phyloP scores from a whole-genome alignment of 345 rosid genomes.

The Eutrema yunnanense region DNA sequence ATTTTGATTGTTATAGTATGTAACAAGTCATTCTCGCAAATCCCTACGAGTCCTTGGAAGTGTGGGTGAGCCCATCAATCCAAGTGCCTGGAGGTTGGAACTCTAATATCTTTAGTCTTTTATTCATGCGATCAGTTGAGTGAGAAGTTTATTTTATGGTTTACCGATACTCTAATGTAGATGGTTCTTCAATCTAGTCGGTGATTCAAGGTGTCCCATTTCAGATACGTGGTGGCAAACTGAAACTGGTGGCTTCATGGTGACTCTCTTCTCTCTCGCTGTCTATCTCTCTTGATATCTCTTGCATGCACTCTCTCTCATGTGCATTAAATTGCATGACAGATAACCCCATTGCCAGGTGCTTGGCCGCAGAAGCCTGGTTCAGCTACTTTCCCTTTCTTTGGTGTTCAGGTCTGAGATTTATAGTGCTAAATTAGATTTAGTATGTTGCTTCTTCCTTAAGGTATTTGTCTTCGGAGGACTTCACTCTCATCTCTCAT shows the following conservation, averaged over 20 bases:
- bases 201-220: slow-evolving; percentile 89
- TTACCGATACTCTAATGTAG: slow-evolving; percentile 36
- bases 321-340: slow-evolving; percentile 26
- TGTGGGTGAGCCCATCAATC: slow-evolving; percentile 99
- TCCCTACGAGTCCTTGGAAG: slow-evolving; percentile 94
- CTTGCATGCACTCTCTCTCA: slow-evolving; percentile 2
- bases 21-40: slow-evolving; percentile 77
- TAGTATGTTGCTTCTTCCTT: background rate
- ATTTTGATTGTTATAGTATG: slow-evolving; percentile 50
- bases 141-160: background rate
- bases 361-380: slow-evolving; percentile 99
- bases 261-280: slow-evolving; percentile 21
- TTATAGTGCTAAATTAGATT: background rate
- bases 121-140: background rate
- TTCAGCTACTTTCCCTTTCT: slow-evolving; percentile 99
- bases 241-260: slow-evolving; percentile 99
- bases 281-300: background rate
- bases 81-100: slow-evolving; percentile 95
- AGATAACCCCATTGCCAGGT: slow-evolving; percentile 97
- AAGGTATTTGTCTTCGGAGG: background rate
- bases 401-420: slow-evolving; percentile 84
- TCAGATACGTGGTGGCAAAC: slow-evolving; percentile 99
- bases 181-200: slow-evolving; percentile 93
- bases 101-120: slow-evolving; percentile 14
- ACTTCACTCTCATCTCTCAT: background rate